These are phyloP conservation scores for Magnusiomyces suaveolens DNA, from an alignment of 1,139 yeast genomes.

Conservation along the genomic window DNA sequence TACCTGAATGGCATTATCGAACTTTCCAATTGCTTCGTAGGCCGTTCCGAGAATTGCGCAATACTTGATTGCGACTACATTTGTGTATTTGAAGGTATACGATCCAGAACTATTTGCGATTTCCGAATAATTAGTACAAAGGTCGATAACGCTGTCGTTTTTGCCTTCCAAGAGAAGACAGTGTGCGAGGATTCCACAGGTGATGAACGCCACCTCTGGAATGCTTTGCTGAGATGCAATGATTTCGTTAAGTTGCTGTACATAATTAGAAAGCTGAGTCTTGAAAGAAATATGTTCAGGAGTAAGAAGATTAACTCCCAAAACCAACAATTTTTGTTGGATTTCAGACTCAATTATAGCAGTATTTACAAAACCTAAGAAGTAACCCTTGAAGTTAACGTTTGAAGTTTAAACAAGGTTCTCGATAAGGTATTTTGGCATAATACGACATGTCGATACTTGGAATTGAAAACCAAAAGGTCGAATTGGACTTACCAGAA, in stretches of 20 bases:
- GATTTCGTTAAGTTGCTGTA: conserved; percentile 2
- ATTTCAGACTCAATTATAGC: conserved; percentile 11
- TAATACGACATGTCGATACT: no score
- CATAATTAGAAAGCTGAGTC: conserved; percentile 2
- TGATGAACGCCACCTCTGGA: conserved; percentile 17
- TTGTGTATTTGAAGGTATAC: conserved; percentile 16
- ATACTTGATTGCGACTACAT: conserved; percentile 19
- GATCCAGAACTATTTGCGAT: background rate
- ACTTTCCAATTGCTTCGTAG: conserved; percentile 18
- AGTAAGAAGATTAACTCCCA: conserved; percentile 9
- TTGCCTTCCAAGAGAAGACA: conserved; percentile 17
- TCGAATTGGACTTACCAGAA: conserved; percentile 7
- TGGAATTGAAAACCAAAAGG: background rate
- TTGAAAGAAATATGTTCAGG: conserved; percentile 6
- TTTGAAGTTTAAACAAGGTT: background rate
- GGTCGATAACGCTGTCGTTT: conserved; percentile 15
- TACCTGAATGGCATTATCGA: conserved; percentile 21
- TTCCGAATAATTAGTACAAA: conserved; percentile 10
- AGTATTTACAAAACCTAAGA: conserved; percentile 10
- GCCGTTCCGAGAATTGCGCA: conserved; percentile 25
- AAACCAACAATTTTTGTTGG: background rate
- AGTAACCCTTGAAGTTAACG: background rate
- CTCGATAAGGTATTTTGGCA: background rate
- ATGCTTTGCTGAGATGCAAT: background rate
- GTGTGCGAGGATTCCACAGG: conserved; percentile 20